phyloP scores from a whole-genome alignment of 495 filamentous ascomycete species.

The Terfezia boudieri region DNA sequence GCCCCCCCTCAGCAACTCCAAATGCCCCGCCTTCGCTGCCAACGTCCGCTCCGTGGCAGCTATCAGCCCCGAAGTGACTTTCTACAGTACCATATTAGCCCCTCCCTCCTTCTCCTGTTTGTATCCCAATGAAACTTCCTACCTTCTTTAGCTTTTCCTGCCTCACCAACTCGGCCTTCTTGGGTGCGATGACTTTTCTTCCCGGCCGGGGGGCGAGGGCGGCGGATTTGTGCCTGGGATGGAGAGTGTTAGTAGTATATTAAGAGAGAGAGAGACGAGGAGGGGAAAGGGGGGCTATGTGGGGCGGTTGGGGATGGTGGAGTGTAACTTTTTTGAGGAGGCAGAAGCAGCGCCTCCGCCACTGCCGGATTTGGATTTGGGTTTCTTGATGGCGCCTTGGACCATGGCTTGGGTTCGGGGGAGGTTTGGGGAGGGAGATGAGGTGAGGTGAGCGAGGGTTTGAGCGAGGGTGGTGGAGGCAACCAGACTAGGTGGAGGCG shows the following conservation, averaged over 20 bases:
- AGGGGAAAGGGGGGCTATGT: constrained; percentile 6
- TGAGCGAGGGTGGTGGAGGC: no score
- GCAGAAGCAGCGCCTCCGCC: neutral
- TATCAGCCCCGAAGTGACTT: constrained; percentile 40
- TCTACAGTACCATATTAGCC: constrained; percentile 22
- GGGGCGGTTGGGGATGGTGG: constrained; percentile 1
- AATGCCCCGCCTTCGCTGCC: constrained; percentile 46
- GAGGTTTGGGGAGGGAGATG: no score
- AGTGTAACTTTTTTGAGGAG: neutral
- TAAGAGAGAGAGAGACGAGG: constrained; percentile 1
- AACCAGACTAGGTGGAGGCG: no score
- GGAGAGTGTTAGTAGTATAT: constrained; percentile 1
- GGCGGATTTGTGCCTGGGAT: constrained; percentile 4
- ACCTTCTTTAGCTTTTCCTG: constrained; percentile 37
- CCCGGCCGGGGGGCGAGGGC: neutral
- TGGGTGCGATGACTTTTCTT: constrained; percentile 34
- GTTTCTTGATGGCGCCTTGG: neutral
- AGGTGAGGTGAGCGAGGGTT: no score
- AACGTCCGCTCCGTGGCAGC: constrained; percentile 43
- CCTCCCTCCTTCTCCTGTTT: no score
- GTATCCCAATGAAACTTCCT: no score
- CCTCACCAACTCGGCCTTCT: constrained; percentile 37
- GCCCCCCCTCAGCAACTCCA: constrained; percentile 36
- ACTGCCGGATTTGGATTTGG: neutral
- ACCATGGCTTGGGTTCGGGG: neutral